A percentile compares a stretch with the other conserved stretches of the same genome.
phyloP scores from a whole-genome alignment of 1,284 basidiomycete genomes.

The Salmacisia buchloeana region DNA sequence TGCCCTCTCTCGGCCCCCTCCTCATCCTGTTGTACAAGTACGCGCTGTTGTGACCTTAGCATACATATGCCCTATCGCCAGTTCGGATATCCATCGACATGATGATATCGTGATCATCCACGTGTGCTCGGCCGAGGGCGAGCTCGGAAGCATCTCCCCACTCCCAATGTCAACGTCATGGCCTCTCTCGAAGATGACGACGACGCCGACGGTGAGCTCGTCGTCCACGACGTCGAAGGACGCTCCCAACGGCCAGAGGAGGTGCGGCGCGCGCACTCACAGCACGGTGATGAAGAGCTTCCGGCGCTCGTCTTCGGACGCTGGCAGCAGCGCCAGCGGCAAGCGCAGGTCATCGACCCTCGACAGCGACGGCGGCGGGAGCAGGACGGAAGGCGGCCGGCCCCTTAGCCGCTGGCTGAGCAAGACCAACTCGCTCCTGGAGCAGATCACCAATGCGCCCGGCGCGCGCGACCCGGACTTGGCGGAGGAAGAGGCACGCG shows the following conservation, averaged over 20 bases:
- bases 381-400: not conserved
- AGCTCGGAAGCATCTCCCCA: not conserved
- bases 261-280: too few relatives aligned
- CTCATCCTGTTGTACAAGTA: too few relatives aligned
- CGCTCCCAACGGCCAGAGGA: too few relatives aligned
- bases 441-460: conserved; percentile 7
- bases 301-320: not conserved
- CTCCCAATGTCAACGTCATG: not conserved
- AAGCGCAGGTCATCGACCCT: not conserved
- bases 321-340: not conserved
- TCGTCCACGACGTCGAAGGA: not conserved
- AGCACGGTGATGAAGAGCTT: conserved; percentile 1
- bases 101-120: too few relatives aligned
- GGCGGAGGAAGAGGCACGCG: not conserved
- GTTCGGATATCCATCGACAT: too few relatives aligned
- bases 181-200: not conserved
- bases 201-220: too few relatives aligned
- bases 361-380: not conserved
- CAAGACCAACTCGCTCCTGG: conserved; percentile 5
- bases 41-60: too few relatives aligned
- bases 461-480: not conserved
- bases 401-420: conserved; percentile 1
- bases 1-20: too few relatives aligned
- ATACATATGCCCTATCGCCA: too few relatives aligned
- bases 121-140: too few relatives aligned